Evolutionary conservation across 768 basidiomycete species (phyloP), one percentile per base, ranked within the genome.

Genomic region (Boletus reticuloceps): DNA sequence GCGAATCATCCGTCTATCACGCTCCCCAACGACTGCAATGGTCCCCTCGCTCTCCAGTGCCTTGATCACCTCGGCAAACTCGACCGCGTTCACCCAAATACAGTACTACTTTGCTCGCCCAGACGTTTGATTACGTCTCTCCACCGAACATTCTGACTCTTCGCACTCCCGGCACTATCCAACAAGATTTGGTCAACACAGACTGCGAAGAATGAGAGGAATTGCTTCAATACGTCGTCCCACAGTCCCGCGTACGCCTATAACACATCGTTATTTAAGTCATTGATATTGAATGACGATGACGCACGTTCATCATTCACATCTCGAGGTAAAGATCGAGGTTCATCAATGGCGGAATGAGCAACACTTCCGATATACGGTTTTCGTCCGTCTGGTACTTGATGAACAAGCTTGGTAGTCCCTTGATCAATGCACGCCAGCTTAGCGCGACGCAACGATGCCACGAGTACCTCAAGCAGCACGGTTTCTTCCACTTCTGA

Each of bases 221-320:
- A 94, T 69, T 97, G 94, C 66, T 95, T 95, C 57, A 81, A 85
- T 20, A 98, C 79, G 62, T 98, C 93, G 70, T 95, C 93, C 95
- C 96, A 98, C 1, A 99, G 79, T 37, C 77, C 77, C 43, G 87
- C 83, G 69, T 97, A 98, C 0, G 85, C 86, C 92, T 96, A 64
- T 52, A 31, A 54, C 16, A 53, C 37, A 48, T 46, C 4, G 42
- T 55, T 19, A 59, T 46, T 20, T 34, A 25, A 45, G 34, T n/a
- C 31, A 31, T 12, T n/a, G 51, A 46, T 9, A 38, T 40, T 31
- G 36, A 39, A 37, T 20, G n/a, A 37, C 16, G 43, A 63, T 57
- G 32, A 65, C 47, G 29, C 62, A 96, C 95, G 37, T 88, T 76
- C 51, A 89, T 84, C 85, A 91, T 88, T 47, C 95, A 79, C 88